Evolutionary conservation across 2,329 filamentous ascomycete genomes (phyloP).

Genomic region (Clonostachys rosea): DNA sequence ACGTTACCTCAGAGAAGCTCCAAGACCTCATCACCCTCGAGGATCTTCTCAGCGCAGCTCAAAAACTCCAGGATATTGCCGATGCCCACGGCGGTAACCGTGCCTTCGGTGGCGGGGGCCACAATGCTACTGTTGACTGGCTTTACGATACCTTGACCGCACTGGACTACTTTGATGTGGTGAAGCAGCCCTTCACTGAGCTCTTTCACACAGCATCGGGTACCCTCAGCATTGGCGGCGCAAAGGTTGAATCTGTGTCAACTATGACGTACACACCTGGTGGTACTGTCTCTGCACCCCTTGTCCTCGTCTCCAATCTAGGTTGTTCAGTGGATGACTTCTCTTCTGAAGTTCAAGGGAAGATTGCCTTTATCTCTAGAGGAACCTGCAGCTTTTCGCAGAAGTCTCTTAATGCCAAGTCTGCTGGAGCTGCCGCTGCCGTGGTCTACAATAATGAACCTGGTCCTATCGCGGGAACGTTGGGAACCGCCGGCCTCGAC

Average conservation of each 20-base stretch:
- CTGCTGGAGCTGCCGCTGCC: slow-evolving; percentile 50
- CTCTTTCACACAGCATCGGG: slow-evolving; percentile 22
- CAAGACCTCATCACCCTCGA: slow-evolving; percentile 30
- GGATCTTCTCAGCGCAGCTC: slow-evolving; percentile 33
- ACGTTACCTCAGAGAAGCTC: slow-evolving; percentile 29
- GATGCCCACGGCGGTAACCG: slow-evolving; percentile 34
- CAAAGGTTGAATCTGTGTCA: slow-evolving; percentile 14
- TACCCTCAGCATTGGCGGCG: slow-evolving; percentile 30
- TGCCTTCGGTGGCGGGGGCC: slow-evolving; percentile 35
- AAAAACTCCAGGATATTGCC: slow-evolving; percentile 38
- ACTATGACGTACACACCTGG: slow-evolving; percentile 45
- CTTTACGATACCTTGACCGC: slow-evolving; percentile 30
- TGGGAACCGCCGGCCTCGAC: slow-evolving; percentile 38
- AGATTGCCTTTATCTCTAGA: slow-evolving; percentile 55
- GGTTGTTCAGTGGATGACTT: slow-evolving; percentile 51
- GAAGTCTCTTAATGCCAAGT: slow-evolving; percentile 53
- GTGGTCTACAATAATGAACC: slow-evolving; percentile 60
- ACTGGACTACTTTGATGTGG: slow-evolving; percentile 33
- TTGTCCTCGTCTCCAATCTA: slow-evolving; percentile 44
- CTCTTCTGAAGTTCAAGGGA: slow-evolving; percentile 44
- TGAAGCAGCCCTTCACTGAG: slow-evolving; percentile 38
- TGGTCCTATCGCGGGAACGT: slow-evolving; percentile 45
- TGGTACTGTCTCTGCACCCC: slow-evolving; percentile 28
- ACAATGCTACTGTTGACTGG: slow-evolving; percentile 40
- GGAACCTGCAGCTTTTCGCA: slow-evolving; percentile 53